Percentiles rank a stretch among this genome's conserved stretches.
phyloP scores from a whole-genome alignment of 441 rosid species.

The Metrosideros polymorpha region DNA sequence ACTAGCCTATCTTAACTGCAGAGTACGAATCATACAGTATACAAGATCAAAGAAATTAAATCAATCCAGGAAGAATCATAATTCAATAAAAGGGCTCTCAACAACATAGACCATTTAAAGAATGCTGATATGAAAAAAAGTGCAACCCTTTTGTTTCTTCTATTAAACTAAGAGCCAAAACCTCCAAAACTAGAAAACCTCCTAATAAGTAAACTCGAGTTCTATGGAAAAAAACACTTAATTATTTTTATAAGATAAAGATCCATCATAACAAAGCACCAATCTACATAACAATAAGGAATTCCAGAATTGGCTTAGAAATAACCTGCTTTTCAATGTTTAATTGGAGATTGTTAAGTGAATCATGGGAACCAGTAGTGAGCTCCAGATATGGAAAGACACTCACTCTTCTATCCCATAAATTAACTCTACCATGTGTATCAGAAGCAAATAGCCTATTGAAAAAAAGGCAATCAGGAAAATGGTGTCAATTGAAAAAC shows the following conservation, averaged over 20 bases:
- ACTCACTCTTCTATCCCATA: slow-evolving; percentile 84
- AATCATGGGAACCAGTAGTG: slow-evolving; percentile 26
- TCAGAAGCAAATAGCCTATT: slow-evolving; percentile 77
- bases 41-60: background rate
- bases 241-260: background rate
- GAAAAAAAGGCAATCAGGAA: background rate
- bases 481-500: background rate
- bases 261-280: background rate
- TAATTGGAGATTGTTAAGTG: slow-evolving; percentile 56
- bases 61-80: background rate
- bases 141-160: background rate
- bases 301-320: background rate
- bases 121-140: background rate
- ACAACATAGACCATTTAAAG: background rate
- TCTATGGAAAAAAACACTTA: background rate
- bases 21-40: background rate
- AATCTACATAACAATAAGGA: background rate
- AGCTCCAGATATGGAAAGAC: slow-evolving; percentile 68
- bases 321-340: slow-evolving; percentile 68
- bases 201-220: background rate
- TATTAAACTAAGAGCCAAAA: background rate
- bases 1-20: background rate
- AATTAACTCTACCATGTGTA: slow-evolving; percentile 48
- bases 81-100: background rate
- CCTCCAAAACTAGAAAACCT: background rate